phyloP scores from a whole-genome alignment of 441 rosid genomes.

The Euphorbia corollata region DNA sequence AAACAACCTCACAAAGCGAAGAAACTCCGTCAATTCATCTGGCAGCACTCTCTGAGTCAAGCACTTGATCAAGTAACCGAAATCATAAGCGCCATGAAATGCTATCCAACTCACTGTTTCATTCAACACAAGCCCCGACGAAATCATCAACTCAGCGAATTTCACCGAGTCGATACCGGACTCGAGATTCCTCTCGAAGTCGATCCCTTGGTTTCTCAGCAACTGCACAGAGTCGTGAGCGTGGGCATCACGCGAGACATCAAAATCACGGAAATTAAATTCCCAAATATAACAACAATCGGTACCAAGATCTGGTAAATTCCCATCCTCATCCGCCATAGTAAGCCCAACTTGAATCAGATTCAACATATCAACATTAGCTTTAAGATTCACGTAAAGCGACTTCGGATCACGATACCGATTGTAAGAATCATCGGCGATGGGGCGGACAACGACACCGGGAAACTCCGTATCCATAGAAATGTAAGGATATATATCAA shows the following conservation, averaged over 20 bases:
- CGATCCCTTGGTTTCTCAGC: constrained; percentile 47
- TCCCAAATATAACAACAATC: constrained; percentile 44
- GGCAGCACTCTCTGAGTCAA: constrained; percentile 40
- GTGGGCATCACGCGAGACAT: constrained; percentile 35
- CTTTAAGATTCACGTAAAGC: constrained; percentile 40
- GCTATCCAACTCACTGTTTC: constrained; percentile 53
- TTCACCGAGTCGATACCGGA: constrained; percentile 37
- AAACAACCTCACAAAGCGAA: constrained; percentile 32
- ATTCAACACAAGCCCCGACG: constrained; percentile 54
- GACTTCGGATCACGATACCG: constrained; percentile 24
- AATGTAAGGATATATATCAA: constrained; percentile 38
- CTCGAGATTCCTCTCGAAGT: constrained; percentile 40
- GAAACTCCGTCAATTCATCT: constrained; percentile 28
- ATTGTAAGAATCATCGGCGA: constrained; percentile 10
- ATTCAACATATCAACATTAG: constrained; percentile 47
- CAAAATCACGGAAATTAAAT: constrained; percentile 55
- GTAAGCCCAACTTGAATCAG: constrained; percentile 58
- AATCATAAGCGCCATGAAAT: constrained; percentile 65
- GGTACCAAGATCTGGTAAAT: constrained; percentile 49
- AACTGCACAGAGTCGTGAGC: constrained; percentile 51
- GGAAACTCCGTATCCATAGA: constrained; percentile 73
- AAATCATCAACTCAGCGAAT: constrained; percentile 53
- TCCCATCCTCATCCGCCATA: constrained; percentile 40
- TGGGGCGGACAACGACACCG: constrained; percentile 38
- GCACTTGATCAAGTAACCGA: constrained; percentile 55